Evolutionary conservation across 139 green algal genomes (phyloP).

Genomic region (Haematococcus sp.): DNA sequence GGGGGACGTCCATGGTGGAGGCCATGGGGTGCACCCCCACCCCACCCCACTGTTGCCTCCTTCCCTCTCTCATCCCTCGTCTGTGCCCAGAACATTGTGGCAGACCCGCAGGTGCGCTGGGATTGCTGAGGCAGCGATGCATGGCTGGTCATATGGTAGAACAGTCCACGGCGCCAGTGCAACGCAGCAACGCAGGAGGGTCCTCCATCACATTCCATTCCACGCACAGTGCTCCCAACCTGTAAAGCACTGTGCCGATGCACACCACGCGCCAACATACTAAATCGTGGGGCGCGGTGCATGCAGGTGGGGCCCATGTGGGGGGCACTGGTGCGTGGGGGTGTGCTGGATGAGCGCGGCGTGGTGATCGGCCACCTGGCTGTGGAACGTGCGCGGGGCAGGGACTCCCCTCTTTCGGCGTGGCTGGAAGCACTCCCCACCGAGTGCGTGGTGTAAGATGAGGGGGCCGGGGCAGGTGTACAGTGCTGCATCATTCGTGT

Average conservation of each 20-base stretch:
- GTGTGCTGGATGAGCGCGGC: slow-evolving; percentile 55
- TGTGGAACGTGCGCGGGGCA: slow-evolving; percentile 49
- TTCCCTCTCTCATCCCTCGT: background rate
- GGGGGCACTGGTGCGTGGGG: slow-evolving; percentile 40
- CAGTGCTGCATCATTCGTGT: background rate
- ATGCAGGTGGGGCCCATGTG: slow-evolving; percentile 7
- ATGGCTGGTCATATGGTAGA: no score
- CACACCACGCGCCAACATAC: no score
- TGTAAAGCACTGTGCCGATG: no score
- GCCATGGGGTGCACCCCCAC: background rate
- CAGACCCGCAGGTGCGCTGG: background rate
- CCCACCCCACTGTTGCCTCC: background rate
- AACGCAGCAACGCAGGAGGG: no score
- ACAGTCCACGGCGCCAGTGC: no score
- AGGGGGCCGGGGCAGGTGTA: no score
- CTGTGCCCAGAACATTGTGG: background rate
- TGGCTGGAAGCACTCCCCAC: slow-evolving; percentile 34
- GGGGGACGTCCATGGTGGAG: background rate
- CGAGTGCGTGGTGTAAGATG: slow-evolving; percentile 12
- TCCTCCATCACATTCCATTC: no score
- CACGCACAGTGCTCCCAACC: no score
- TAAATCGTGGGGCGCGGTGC: no score
- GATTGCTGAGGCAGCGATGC: no score
- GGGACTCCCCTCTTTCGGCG: slow-evolving; percentile 18
- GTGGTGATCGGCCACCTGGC: slow-evolving; percentile 62